A percentile compares a stretch with the other conserved stretches of the same genome.
Conservation (phyloP, 2,329 filamentous ascomycete species). For the Amesomyces nigricolor region DNA sequence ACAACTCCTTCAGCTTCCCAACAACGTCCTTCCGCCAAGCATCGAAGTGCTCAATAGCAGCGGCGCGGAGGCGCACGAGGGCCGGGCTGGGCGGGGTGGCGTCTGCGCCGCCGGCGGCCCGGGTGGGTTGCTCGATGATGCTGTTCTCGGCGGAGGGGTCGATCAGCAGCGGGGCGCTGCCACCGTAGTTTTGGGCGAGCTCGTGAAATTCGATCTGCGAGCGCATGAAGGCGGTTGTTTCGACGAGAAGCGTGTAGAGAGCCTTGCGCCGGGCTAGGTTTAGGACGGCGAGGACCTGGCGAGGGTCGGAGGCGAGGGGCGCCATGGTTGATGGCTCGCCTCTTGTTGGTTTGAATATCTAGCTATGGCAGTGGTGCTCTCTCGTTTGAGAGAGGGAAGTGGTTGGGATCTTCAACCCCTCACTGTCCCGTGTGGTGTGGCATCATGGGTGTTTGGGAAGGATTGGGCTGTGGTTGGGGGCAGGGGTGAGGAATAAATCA, state of each 20-base stretch:
- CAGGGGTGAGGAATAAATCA: background rate
- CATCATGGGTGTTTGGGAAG: background rate
- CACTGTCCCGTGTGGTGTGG: background rate
- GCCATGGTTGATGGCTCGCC: constrained; percentile 37
- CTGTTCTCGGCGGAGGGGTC: constrained; percentile 20
- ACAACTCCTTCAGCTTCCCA: constrained; percentile 63
- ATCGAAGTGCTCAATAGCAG: constrained; percentile 64
- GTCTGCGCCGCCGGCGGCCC: constrained; percentile 2
- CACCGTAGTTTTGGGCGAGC: constrained; percentile 22
- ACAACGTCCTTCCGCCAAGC: constrained; percentile 71
- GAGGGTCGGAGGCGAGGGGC: constrained; percentile 49
- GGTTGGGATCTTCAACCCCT: background rate
- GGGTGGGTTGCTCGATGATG: constrained; percentile 6
- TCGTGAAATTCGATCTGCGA: constrained; percentile 43
- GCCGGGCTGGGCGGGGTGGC: constrained; percentile 27
- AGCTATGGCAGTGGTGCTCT: background rate
- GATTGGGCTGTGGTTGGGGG: background rate
- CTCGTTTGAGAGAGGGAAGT: background rate
- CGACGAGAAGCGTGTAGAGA: constrained; percentile 45
- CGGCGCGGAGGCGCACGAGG: constrained; percentile 38
- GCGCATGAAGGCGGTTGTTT: constrained; percentile 51
- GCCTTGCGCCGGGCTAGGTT: constrained; percentile 47
- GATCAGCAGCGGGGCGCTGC: constrained; percentile 23
- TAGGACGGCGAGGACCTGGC: constrained; percentile 50
- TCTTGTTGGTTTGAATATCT: no score